Evolutionary conservation across 371 early-diverging fungal genomes (phyloP), one percentile per base, ranked within the genome.

Genomic region (Mycotypha africana): DNA sequence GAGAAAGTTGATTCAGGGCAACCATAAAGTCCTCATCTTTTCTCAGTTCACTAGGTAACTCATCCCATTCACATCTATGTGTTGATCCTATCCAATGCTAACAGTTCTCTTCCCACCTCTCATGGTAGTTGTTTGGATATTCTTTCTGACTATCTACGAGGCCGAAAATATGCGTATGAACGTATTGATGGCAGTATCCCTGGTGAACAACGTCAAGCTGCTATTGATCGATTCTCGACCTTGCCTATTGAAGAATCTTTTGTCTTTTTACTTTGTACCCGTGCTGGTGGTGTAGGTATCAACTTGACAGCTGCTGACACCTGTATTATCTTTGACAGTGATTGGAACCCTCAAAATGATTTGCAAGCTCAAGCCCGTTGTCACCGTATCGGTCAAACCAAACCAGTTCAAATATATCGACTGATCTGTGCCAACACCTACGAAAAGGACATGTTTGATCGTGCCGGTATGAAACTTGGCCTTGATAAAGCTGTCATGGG

Each of bases 261-360:
- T 73, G 84, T 89, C 2, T 93, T 92, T 51, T 58, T 93, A 45
- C 69, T 93, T 32, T 84, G 83, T 57, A 92, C 93, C 0, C 72
- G 93, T 24, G 92, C 92, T 9, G 95, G 95, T 51, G 95, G 95
- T 36, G 86, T 91, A 7, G 97, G 97, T 35, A 88, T 97, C 50
- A 97, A 95, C 59, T 68, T 97, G 60, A 91, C 71, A 4, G 89
- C 90, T 4, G 95, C 97, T 3, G 94, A 95, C 65, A 93, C 93
- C 1, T 92, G 92, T 37, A 88, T 95, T 47, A 91, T 95, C 40
- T 93, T 83, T 65, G 96, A 97, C 66, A 86, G 87, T 52, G 95
- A 97, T 63, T 95, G 93, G 93, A 97, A 95, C 68, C 95, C 95
- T 10, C 93, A 94, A 62, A 92, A 90, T 62, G 97, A 97, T 67